Evolutionary conservation across 2,329 filamentous ascomycete species (phyloP).

Genomic region (Colletotrichum liriopes): DNA sequence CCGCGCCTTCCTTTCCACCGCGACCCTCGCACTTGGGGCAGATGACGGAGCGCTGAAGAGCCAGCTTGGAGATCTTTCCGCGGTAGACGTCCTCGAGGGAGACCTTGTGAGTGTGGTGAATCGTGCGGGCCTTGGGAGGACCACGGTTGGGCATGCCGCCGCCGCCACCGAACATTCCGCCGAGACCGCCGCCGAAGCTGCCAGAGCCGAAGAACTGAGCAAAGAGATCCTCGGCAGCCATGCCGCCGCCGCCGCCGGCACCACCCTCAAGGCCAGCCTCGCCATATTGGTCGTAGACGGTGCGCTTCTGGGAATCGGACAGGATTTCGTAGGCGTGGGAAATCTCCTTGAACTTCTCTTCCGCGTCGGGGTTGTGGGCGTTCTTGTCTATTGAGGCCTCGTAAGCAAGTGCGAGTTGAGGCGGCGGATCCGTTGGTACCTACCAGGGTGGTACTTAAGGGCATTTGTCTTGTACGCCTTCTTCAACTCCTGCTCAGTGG

Average conservation of each 20-base stretch:
- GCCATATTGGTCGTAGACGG: conserved; percentile 96
- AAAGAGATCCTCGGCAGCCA: conserved; percentile 97
- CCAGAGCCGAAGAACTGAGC: conserved; percentile 94
- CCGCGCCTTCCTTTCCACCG: conserved; percentile 97
- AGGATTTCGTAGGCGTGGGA: conserved; percentile 97
- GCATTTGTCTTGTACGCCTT: conserved; percentile 90
- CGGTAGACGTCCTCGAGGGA: conserved; percentile 98
- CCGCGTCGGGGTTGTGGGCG: conserved; percentile 90
- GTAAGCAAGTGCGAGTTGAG: conserved; percentile 12
- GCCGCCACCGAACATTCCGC: conserved; percentile 81
- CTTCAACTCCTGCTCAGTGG: conserved; percentile 89
- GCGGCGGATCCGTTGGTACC: conserved; percentile 49
- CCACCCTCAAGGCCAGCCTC: conserved; percentile 96
- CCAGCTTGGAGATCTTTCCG: conserved; percentile 97
- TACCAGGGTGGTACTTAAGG: conserved; percentile 88
- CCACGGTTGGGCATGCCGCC: conserved; percentile 82
- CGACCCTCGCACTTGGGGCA: conserved; percentile 95
- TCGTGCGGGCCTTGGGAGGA: conserved; percentile 91
- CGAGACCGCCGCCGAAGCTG: conserved; percentile 80
- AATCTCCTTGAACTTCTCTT: conserved; percentile 98
- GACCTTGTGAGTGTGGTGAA: conserved; percentile 98
- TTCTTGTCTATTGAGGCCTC: conserved; percentile 85
- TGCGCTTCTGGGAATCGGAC: conserved; percentile 91
- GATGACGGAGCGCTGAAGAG: conserved; percentile 96
- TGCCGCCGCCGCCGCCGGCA: conserved; percentile 81